phyloP scores from a whole-genome alignment of 2,329 filamentous ascomycete genomes.

The Aspergillus fumigatiaffinis region DNA sequence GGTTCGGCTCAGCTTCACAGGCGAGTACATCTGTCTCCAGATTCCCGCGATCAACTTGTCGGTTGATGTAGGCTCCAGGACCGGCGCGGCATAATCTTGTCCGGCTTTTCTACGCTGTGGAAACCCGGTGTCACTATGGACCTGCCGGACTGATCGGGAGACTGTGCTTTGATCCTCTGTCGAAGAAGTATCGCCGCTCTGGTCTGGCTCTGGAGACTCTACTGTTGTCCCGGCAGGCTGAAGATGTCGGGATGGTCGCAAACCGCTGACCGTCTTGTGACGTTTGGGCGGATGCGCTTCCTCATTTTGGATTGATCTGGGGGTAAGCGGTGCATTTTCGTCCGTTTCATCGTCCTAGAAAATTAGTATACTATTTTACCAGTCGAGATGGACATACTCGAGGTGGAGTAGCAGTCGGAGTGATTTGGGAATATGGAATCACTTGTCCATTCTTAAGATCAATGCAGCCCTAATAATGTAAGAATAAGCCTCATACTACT shows the following conservation, averaged over 20 bases:
- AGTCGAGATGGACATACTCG: neutral
- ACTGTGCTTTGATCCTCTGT: neutral
- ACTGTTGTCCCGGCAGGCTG: neutral
- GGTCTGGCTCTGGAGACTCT: neutral
- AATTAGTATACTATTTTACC: neutral
- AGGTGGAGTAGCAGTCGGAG: neutral
- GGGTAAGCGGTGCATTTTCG: neutral
- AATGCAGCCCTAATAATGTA: constrained; percentile 8
- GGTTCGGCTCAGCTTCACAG: constrained; percentile 13
- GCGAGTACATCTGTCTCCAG: constrained; percentile 46
- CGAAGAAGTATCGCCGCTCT: neutral
- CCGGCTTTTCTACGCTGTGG: constrained; percentile 19
- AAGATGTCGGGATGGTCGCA: constrained; percentile 20
- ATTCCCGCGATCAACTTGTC: constrained; percentile 49
- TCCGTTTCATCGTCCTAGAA: neutral
- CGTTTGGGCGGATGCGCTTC: constrained; percentile 13
- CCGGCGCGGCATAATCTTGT: constrained; percentile 32
- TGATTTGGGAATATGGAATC: constrained; percentile 1
- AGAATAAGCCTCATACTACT: neutral
- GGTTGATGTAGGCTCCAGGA: constrained; percentile 45
- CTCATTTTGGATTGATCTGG: constrained; percentile 4
- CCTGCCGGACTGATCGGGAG: constrained; percentile 13
- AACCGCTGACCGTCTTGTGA: constrained; percentile 30
- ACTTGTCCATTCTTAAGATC: constrained; percentile 6
- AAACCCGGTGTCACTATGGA: constrained; percentile 23